Evolutionary conservation across 257 asterid genomes (phyloP).

Genomic region (Solanum lignicaule): DNA sequence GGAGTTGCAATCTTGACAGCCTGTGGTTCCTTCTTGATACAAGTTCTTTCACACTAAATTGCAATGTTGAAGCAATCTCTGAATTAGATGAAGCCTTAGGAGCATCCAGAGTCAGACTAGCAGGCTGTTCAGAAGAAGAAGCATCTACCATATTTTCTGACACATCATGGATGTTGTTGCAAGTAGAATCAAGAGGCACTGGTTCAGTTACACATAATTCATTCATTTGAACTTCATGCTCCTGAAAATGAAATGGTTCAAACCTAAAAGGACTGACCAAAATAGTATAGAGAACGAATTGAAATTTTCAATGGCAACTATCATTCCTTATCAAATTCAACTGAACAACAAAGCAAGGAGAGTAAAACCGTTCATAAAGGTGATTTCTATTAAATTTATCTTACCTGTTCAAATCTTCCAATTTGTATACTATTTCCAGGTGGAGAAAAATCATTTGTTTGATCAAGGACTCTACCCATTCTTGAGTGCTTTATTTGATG

Average conservation of each 20-base stretch:
- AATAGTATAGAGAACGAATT: neutral
- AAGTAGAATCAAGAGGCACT: slow-evolving; percentile 16
- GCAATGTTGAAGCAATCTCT: slow-evolving; percentile 55
- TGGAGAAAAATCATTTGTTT: slow-evolving; percentile 17
- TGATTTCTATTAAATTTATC: neutral
- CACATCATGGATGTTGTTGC: slow-evolving; percentile 16
- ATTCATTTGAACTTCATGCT: slow-evolving; percentile 24
- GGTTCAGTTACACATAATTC: slow-evolving; percentile 17
- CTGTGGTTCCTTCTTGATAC: slow-evolving; percentile 63
- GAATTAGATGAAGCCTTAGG: slow-evolving; percentile 41
- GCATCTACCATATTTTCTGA: slow-evolving; percentile 22
- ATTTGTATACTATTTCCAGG: slow-evolving; percentile 13
- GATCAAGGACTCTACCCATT: neutral
- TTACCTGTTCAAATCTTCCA: slow-evolving; percentile 1
- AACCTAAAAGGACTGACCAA: neutral
- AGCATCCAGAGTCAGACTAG: slow-evolving; percentile 27
- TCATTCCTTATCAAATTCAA: neutral
- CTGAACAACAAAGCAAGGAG: neutral
- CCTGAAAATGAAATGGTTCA: slow-evolving; percentile 20
- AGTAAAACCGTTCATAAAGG: neutral
- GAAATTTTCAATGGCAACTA: neutral
- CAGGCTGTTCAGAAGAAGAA: slow-evolving; percentile 25
- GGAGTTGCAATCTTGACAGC: slow-evolving; percentile 38
- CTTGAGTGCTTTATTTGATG: slow-evolving; percentile 17
- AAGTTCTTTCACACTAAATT: slow-evolving; percentile 64